Percentiles rank a stretch among this genome's conserved stretches.
Evolutionary conservation across 257 asterid genomes (phyloP).

Genomic region (Solanum lycopersicoides): DNA sequence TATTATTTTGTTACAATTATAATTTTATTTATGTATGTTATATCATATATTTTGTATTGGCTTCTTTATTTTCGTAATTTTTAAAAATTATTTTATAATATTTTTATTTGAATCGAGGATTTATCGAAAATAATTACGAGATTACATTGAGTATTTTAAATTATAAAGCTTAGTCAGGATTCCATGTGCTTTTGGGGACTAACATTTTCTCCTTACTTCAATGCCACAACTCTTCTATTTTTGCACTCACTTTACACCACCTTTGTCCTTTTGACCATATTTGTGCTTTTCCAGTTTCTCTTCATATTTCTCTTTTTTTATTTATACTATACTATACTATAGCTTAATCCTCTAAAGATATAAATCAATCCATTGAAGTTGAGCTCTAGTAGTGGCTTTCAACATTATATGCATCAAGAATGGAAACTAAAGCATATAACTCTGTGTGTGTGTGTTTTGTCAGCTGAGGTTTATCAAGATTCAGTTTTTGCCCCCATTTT

Average conservation of each 20-base stretch:
- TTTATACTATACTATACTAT: not conserved
- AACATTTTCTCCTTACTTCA: slow-evolving; percentile 11
- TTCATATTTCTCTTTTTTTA: slow-evolving; percentile 1
- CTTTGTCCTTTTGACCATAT: slow-evolving; percentile 25
- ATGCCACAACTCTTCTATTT: slow-evolving; percentile 26
- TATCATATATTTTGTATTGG: not conserved
- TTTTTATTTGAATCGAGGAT: not conserved
- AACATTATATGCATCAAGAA: not conserved
- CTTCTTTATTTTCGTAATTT: not conserved
- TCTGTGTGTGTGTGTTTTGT: not conserved
- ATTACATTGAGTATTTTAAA: not conserved
- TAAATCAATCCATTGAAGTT: not conserved
- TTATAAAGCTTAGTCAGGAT: slow-evolving; percentile 18
- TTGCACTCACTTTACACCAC: slow-evolving; percentile 1
- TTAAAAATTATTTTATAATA: not conserved
- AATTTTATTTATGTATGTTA: not conserved
- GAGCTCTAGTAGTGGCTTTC: not conserved
- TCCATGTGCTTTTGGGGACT: slow-evolving; percentile 61
- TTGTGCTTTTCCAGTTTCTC: not conserved
- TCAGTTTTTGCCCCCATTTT: not conserved
- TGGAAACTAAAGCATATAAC: not conserved
- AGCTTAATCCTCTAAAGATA: not conserved
- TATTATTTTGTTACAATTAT: not conserved
- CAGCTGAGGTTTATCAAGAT: not conserved
- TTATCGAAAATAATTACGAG: too few species aligned